A percentile compares a stretch with the other conserved stretches of the same genome.
phyloP scores from a whole-genome alignment of 495 filamentous ascomycete genomes.

The Haplographium delicatum region DNA sequence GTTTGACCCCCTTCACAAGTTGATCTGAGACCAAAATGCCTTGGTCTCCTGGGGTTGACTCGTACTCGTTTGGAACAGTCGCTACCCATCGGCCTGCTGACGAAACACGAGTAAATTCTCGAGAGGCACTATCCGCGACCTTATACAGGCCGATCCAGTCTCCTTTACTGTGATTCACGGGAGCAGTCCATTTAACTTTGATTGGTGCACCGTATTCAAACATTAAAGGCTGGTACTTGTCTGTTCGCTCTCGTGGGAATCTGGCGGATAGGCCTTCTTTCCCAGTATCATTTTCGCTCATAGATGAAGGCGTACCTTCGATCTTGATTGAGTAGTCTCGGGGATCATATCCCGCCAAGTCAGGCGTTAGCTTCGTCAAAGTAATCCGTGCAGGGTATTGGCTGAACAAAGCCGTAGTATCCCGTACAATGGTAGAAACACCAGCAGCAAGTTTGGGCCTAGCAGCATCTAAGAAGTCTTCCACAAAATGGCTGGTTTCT shows the following conservation, averaged over 20 bases:
- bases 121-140: constrained; percentile 84
- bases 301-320: constrained; percentile 55
- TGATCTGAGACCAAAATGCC: constrained; percentile 71
- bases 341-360: constrained; percentile 78
- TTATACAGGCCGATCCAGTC: constrained; percentile 97
- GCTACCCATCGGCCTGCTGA: constrained; percentile 91
- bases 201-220: constrained; percentile 91
- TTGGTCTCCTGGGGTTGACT: constrained; percentile 67
- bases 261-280: constrained; percentile 26
- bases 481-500: constrained; percentile 79
- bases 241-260: constrained; percentile 38
- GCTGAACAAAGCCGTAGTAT: constrained; percentile 83
- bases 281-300: constrained; percentile 34
- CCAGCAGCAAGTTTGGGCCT: constrained; percentile 81
- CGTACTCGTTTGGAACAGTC: constrained; percentile 68
- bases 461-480: constrained; percentile 85
- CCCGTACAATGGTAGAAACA: constrained; percentile 79
- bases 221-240: constrained; percentile 63
- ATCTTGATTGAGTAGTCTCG: constrained; percentile 76
- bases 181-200: constrained; percentile 87
- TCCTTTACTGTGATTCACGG: constrained; percentile 81
- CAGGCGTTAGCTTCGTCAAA: constrained; percentile 73
- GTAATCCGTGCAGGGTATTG: constrained; percentile 85
- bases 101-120: constrained; percentile 75
- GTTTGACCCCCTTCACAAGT: constrained; percentile 36